Percentiles rank a stretch among this genome's conserved stretches.
phyloP scores from a whole-genome alignment of 208 protist genomes.

The Acanthamoeba castellanii region DNA sequence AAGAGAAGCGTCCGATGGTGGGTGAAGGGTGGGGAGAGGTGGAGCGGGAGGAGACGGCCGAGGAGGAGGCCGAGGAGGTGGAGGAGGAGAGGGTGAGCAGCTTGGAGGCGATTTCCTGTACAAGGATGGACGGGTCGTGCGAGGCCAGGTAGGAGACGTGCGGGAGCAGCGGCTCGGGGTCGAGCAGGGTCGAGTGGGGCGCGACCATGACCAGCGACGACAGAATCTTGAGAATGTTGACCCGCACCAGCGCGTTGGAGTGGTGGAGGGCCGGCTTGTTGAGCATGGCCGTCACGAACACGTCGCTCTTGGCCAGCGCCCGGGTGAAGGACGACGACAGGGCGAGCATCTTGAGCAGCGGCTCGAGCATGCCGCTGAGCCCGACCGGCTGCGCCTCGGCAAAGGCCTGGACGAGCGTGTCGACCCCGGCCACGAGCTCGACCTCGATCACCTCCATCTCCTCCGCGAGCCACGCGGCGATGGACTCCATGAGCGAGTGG shows the following conservation, averaged over 20 bases:
- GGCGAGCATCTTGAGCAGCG: constrained; percentile 54
- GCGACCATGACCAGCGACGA: background rate
- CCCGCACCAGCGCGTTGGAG: constrained; percentile 30
- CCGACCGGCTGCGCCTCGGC: constrained; percentile 35
- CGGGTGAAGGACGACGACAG: background rate
- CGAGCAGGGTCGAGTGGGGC: background rate
- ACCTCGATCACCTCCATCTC: constrained; percentile 10
- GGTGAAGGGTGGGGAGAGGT: constrained; percentile 4
- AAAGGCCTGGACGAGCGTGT: constrained; percentile 38
- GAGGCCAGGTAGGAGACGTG: constrained; percentile 27
- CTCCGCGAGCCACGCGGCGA: constrained; percentile 27
- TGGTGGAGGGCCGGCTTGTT: constrained; percentile 42
- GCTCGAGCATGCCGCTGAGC: constrained; percentile 61
- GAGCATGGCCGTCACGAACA: constrained; percentile 22
- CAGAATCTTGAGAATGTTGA: constrained; percentile 65
- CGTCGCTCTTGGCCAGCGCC: constrained; percentile 26
- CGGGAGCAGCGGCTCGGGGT: background rate
- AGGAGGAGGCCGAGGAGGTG: too few species aligned
- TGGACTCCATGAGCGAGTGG: constrained; percentile 55
- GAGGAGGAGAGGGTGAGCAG: constrained; percentile 27
- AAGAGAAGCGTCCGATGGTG: background rate
- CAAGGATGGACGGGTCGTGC: constrained; percentile 47
- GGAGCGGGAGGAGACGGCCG: background rate
- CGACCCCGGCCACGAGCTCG: background rate
- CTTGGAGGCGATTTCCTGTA: constrained; percentile 57